phyloP scores from a whole-genome alignment of 371 early-diverging fungal species.

The Syncephalastrum monosporum region DNA sequence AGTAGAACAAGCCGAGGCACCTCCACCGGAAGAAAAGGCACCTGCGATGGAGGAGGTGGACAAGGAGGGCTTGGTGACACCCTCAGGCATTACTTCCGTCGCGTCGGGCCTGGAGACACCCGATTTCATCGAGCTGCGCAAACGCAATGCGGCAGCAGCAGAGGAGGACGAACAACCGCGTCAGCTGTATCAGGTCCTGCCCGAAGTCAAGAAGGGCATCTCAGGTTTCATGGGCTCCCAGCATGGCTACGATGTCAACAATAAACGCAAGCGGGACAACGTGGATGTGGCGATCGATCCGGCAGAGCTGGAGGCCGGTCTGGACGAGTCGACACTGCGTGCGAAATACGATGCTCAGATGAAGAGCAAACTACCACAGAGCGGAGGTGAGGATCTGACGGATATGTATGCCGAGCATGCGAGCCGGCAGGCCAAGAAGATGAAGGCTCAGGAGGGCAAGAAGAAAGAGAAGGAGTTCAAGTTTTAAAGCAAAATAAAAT shows the following conservation, averaged over 20 bases:
- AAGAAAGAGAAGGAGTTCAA: slow-evolving; percentile 70
- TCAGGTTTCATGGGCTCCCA: slow-evolving; percentile 94
- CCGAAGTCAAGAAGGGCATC: slow-evolving; percentile 73
- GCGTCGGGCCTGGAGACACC: slow-evolving; percentile 91
- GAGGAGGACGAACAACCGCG: slow-evolving; percentile 67
- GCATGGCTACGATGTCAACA: slow-evolving; percentile 83
- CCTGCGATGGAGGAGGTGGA: slow-evolving; percentile 37
- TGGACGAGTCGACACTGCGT: slow-evolving; percentile 66
- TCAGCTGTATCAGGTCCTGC: slow-evolving; percentile 87
- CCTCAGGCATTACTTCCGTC: slow-evolving; percentile 84
- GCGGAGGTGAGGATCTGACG: slow-evolving; percentile 67
- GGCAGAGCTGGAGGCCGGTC: slow-evolving; percentile 65
- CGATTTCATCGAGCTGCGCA: slow-evolving; percentile 88
- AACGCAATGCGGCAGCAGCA: slow-evolving; percentile 52
- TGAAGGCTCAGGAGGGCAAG: slow-evolving; percentile 55
- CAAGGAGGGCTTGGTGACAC: slow-evolving; percentile 78
- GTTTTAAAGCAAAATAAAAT: slow-evolving; percentile 40
- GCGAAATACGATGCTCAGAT: slow-evolving; percentile 74
- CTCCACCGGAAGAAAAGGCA: slow-evolving; percentile 13
- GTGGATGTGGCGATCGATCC: slow-evolving; percentile 78
- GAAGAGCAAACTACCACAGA: slow-evolving; percentile 43
- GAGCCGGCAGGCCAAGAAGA: slow-evolving; percentile 64
- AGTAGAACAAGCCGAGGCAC: slow-evolving; percentile 8
- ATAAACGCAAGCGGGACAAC: slow-evolving; percentile 58
- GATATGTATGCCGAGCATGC: slow-evolving; percentile 91